Base-by-base conservation (phyloP, 345 rosid genomes). In the Citrus reticulata region DNA sequence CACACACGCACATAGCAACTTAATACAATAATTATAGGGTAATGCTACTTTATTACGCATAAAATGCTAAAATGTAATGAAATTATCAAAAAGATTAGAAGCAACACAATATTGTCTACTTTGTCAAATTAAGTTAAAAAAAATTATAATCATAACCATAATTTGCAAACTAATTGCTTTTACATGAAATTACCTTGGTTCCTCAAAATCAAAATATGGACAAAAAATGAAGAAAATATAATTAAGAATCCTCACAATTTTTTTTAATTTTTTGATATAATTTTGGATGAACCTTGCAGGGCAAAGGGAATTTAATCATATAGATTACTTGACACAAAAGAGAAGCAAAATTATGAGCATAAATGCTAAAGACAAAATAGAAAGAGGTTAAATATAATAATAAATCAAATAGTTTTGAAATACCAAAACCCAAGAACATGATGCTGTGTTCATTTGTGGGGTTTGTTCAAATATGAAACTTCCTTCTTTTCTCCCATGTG, bases 371-470 rank as follows among this genome's bases (percentile, higher is more conserved):
- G 74, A 69, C 61, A 69, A 68, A 60, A 35, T 2, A 60, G 78
- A 72, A 54, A 76, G 68, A 34, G 72, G 80, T 39, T 1, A 14
- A n/a, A 60, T 16, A 39, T 25, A 42, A 58, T 49, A 13, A 37
- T 11, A 10, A 10, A 62, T 27, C 19, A 20, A 35, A 9, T 17
- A 6, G 1, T 20, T 35, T 27, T 8, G 72, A 64, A 73, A 70
- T 66, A 78, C 51, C 27, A 77, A 49, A 79, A 60, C 84, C 74
- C 64, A 16, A 73, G 82, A 79, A 76, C 83, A 81, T 74, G 83
- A 81, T 20, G 51, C 76, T 68, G 60, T 58, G 54, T 27, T 34
- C 32, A 42, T 25, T 73, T 68, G 73, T 69, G 82, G 83, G 79
- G 77, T 69, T 78, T 66, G 27, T 73, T 30, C 70, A 34, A 30